Evolutionary conservation across 345 rosid species (phyloP).

Genomic region (Moricandia arvensis): DNA sequence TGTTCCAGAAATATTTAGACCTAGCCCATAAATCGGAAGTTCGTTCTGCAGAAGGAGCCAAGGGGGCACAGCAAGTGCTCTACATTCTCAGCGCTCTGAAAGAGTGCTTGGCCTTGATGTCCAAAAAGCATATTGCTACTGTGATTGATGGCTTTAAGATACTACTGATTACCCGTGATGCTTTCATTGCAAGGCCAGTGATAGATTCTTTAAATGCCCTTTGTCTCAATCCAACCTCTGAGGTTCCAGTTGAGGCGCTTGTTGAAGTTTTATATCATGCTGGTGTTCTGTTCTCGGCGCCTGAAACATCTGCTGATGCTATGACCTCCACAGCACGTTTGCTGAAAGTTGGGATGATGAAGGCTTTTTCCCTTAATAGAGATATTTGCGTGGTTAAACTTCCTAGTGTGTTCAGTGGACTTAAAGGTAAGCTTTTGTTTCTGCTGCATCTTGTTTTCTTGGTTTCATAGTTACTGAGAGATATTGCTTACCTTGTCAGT

Average conservation of each 20-base stretch:
- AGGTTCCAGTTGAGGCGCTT: constrained; percentile 67
- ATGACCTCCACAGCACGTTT: constrained; percentile 74
- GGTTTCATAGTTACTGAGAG: neutral
- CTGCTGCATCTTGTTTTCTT: constrained; percentile 10
- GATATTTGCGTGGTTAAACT: constrained; percentile 68
- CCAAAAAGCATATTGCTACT: constrained; percentile 48
- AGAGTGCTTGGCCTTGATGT: constrained; percentile 78
- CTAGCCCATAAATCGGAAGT: constrained; percentile 63
- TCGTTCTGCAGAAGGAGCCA: constrained; percentile 49
- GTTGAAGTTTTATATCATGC: constrained; percentile 59
- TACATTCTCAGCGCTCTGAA: constrained; percentile 63
- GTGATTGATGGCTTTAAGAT: constrained; percentile 65
- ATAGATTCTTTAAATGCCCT: constrained; percentile 65
- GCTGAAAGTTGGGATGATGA: constrained; percentile 71
- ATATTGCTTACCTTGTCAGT: neutral
- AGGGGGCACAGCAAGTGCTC: constrained; percentile 79
- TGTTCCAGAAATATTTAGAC: constrained; percentile 65
- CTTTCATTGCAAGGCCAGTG: constrained; percentile 64
- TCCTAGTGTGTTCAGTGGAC: constrained; percentile 64
- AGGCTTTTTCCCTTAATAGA: constrained; percentile 61
- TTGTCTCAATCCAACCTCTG: constrained; percentile 51
- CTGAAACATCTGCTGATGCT: constrained; percentile 68
- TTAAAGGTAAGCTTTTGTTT: constrained; percentile 57
- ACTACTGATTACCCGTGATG: constrained; percentile 59
- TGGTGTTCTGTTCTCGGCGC: constrained; percentile 50